Evolutionary conservation across 78 protist species (phyloP), one percentile per base, ranked within the genome.

Genomic region (Emiliania huxleyi): DNA sequence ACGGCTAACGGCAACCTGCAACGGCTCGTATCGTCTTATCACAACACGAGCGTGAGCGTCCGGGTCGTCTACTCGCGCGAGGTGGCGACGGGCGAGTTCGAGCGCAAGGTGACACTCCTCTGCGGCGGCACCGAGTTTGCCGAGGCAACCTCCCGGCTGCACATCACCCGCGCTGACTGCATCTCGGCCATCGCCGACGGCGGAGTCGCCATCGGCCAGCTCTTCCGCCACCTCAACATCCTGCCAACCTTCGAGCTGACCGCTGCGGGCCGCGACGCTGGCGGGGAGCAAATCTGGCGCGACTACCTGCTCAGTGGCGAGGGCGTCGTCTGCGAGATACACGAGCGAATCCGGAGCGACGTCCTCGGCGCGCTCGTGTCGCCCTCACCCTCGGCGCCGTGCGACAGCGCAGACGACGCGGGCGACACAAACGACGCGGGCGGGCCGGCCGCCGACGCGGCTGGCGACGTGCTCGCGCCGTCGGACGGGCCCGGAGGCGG

Each of bases 1-100:
- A 49, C 75, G 46, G 90, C 90, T 2, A 85, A 85, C 71, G 90
- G 90, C 44, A 85, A 85, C 71, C 23, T 85, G 71, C 90, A 85
- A 45, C 90, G 90, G 44, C n/a, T 85, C 45, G 22, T 85, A 26
- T n/a, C 45, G 46, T 21, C 90, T 0, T 85, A 49, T 15, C 25
- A 85, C 90, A 85, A 85, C 19, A 15, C 90, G 33, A 4, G 18
- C 8, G 90, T 85, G 33, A 25, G 12, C 3, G 90, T 48, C 19
- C 1, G 37, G 43, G 40, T 35, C 38, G 3, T 43, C 35, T 2
- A 48, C 71, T 0, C 35, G 18, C 44, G 22, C 8, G 71, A 29
- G 35, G 25, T 46, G 25, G 90, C 69, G 22, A 6, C 37, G 55
- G 40, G 29, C 5, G 0, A 1, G 25, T 85, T 29, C 40, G 90